A percentile compares a stretch with the other conserved stretches of the same genome.
Evolutionary conservation across 305 asterid genomes (phyloP).

Genomic region (Fraxinus greggii): DNA sequence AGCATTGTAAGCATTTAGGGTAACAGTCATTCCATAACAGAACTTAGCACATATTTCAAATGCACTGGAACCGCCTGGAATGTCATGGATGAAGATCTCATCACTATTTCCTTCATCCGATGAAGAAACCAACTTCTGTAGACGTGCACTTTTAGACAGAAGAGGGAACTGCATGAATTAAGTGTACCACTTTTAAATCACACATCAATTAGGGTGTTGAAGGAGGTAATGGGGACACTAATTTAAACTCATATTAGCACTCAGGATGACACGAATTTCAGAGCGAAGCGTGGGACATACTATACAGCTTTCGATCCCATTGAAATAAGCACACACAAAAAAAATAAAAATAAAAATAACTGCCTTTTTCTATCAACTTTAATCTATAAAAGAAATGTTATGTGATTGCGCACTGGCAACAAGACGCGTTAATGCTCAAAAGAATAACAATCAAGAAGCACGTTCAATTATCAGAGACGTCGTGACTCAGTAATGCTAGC

Average conservation of each 20-base stretch:
- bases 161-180: background rate
- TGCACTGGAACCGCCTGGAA: constrained; percentile 81
- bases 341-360: no score
- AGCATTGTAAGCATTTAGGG: constrained; percentile 34
- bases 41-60: constrained; percentile 87
- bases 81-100: constrained; percentile 63
- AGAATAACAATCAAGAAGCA: background rate
- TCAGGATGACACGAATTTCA: background rate
- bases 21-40: constrained; percentile 86
- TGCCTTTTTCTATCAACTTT: background rate
- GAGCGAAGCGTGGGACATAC: background rate
- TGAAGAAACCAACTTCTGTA: constrained; percentile 27
- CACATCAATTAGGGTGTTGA: background rate
- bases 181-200: background rate
- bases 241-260: background rate
- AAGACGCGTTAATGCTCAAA: background rate
- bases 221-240: background rate
- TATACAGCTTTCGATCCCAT: background rate
- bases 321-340: background rate
- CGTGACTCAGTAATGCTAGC: background rate
- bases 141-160: no score
- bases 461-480: background rate
- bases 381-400: background rate
- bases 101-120: constrained; percentile 55
- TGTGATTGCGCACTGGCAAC: background rate